These are phyloP conservation scores for Mortierella polycephala DNA, from an alignment of 371 early-diverging fungal genomes.

Conservation along the genomic window DNA sequence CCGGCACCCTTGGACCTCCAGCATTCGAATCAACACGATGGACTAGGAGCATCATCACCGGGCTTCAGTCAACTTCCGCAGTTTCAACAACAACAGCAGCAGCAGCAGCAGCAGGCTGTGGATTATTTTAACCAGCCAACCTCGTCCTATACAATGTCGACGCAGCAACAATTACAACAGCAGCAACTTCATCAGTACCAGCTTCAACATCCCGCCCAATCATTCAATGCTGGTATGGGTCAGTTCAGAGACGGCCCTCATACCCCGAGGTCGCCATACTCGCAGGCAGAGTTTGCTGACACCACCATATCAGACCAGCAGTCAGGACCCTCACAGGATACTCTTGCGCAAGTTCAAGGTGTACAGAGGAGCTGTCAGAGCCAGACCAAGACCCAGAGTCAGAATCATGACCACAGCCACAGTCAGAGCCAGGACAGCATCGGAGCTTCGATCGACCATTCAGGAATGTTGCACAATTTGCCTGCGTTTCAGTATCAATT, in stretches of 20 bases:
- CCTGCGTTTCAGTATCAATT: conserved; percentile 24
- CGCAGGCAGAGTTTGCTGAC: conserved; percentile 27
- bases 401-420: conserved; percentile 45
- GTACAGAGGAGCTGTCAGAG: conserved; percentile 30
- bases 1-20: conserved; percentile 36
- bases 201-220: conserved; percentile 2
- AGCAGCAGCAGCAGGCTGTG: conserved; percentile 8
- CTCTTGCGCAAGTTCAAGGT: conserved; percentile 14
- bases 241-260: conserved; percentile 33
- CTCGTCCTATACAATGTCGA: conserved; percentile 21
- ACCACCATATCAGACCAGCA: conserved; percentile 11
- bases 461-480: conserved; percentile 22
- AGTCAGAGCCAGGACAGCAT: conserved; percentile 50
- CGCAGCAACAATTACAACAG: conserved; percentile 28
- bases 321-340: conserved; percentile 13
- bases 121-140: conserved; percentile 47
- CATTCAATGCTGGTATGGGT: conserved; percentile 9
- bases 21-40: conserved; percentile 9
- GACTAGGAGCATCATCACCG: conserved; percentile 7
- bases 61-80: conserved; percentile 13
- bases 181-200: conserved; percentile 27
- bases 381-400: conserved; percentile 43
- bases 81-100: conserved; percentile 21
- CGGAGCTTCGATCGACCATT: conserved; percentile 26
- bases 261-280: conserved; percentile 45